Evolutionary conservation across 1,284 basidiomycete genomes (phyloP).

Genomic region (Clitocybe nebularis): DNA sequence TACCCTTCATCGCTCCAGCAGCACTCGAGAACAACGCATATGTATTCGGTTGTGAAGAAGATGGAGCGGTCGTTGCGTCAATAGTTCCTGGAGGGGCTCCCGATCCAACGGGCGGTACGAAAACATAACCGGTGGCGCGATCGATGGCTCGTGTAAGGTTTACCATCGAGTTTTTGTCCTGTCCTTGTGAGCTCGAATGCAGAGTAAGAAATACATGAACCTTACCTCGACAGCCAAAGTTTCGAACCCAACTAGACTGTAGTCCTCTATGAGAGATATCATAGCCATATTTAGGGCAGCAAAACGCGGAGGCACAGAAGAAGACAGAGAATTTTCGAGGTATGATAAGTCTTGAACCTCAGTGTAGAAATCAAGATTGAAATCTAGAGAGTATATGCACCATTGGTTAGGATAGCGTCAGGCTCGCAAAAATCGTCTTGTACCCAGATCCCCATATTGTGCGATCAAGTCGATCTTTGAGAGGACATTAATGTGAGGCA

Average conservation of each 20-base stretch:
- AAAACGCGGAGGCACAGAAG: conserved; percentile 63
- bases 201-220: not conserved
- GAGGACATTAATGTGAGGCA: conserved; percentile 96
- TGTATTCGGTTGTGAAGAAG: conserved; percentile 57
- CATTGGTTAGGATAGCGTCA: conserved; percentile 11
- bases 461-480: conserved; percentile 92
- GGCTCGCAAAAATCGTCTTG: conserved; percentile 19
- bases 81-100: conserved; percentile 50
- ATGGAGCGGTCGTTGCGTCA: conserved; percentile 34
- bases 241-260: conserved; percentile 93
- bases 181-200: not conserved
- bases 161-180: conserved; percentile 94
- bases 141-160: conserved; percentile 80
- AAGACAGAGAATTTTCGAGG: conserved; percentile 73
- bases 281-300: conserved; percentile 84
- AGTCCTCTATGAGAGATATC: conserved; percentile 92
- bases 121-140: conserved; percentile 86
- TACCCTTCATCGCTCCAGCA: conserved; percentile 50
- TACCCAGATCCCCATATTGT: conserved; percentile 87
- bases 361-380: conserved; percentile 97
- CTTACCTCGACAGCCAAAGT: conserved; percentile 91
- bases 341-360: conserved; percentile 96
- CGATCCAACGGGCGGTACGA: conserved; percentile 59
- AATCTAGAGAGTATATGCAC: conserved; percentile 53
- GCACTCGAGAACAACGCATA: conserved; percentile 68